phyloP scores from a whole-genome alignment of 129 eudicot species.

The Pittosporum tobira region DNA sequence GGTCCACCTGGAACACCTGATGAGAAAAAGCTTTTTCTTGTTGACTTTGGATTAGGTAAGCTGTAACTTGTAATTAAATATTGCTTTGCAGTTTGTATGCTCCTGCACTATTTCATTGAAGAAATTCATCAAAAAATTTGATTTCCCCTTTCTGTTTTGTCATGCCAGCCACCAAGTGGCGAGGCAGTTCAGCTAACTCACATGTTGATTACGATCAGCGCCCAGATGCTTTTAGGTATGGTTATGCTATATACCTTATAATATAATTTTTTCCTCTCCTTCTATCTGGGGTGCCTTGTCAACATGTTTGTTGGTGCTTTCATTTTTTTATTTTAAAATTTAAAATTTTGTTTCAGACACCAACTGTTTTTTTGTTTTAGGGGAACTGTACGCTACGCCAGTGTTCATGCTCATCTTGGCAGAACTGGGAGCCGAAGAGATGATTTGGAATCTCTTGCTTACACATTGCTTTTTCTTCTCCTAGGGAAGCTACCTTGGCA shows the following conservation, averaged over 20 bases:
- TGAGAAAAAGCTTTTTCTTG: conserved; percentile 73
- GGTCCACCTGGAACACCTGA: conserved; percentile 80
- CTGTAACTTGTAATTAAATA: neutral
- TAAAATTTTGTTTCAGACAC: no score
- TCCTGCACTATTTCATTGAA: no score
- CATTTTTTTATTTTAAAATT: no score
- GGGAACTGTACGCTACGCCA: conserved; percentile 93
- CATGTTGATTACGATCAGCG: conserved; percentile 92
- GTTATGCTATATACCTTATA: neutral
- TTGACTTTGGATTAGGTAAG: conserved; percentile 87
- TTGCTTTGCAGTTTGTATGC: neutral
- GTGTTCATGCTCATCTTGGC: conserved; percentile 96
- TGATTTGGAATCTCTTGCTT: conserved; percentile 94
- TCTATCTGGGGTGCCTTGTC: neutral
- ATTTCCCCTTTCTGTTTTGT: neutral
- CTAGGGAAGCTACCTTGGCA: conserved; percentile 91
- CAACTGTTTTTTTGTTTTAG: conserved; percentile 24
- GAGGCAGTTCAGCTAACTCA: conserved; percentile 48
- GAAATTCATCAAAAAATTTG: no score
- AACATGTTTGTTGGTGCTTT: neutral
- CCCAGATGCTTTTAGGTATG: conserved; percentile 80
- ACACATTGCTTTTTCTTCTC: conserved; percentile 78
- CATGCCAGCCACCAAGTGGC: conserved; percentile 65
- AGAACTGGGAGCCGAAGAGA: conserved; percentile 91
- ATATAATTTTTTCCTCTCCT: neutral